phyloP scores from a whole-genome alignment of 345 rosid genomes.

The Citrus maxima region DNA sequence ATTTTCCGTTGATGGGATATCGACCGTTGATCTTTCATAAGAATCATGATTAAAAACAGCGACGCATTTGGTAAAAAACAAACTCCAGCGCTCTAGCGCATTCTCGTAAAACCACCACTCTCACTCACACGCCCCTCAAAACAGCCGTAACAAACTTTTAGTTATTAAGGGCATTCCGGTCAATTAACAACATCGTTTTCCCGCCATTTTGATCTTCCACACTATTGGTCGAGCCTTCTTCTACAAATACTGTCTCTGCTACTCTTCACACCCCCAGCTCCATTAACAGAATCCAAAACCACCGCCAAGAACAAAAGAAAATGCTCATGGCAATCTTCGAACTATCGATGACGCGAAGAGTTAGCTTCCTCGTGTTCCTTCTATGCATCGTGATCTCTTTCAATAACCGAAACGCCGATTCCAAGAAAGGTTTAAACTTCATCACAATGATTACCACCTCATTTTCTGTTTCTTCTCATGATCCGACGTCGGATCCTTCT shows the following conservation, averaged over 20 bases:
- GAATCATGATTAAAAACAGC: no score
- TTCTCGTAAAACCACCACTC: not conserved
- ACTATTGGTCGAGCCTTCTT: no score
- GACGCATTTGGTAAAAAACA: no score
- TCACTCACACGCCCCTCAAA: no score
- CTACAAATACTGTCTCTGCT: not conserved
- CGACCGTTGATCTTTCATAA: not conserved
- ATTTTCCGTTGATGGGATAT: no score
- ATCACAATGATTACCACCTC: not conserved
- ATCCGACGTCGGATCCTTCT: not conserved
- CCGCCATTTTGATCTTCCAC: conserved; percentile 25
- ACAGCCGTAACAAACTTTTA: not conserved
- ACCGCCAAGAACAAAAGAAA: not conserved
- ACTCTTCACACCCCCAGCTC: not conserved
- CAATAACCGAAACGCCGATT: conserved; percentile 21
- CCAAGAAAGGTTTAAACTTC: not conserved
- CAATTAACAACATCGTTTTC: not conserved
- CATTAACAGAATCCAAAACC: not conserved
- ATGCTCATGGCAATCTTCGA: conserved; percentile 18
- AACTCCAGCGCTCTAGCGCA: not conserved
- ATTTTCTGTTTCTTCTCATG: not conserved
- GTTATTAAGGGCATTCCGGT: conserved; percentile 21
- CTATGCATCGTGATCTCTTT: conserved; percentile 39
- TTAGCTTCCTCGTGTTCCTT: conserved; percentile 29
- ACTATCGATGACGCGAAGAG: conserved; percentile 11